Evolutionary conservation across 306 rosid species (phyloP).

Genomic region (Begonia fuchsioides): DNA sequence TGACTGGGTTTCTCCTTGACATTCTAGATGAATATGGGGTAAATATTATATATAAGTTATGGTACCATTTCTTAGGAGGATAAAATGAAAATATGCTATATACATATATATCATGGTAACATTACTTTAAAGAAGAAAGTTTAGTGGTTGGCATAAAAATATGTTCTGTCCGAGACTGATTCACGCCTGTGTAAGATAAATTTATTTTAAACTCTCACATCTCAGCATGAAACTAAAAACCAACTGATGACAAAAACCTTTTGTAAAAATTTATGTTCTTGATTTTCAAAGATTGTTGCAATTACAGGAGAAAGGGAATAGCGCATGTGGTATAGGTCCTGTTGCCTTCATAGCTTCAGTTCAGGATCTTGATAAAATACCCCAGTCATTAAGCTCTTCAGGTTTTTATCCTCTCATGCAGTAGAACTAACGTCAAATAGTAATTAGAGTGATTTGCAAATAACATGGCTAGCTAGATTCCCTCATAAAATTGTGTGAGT

Average conservation of each 20-base stretch:
- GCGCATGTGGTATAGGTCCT: background rate
- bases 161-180: too few species aligned
- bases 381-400: constrained; percentile 76
- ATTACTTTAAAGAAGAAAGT: too few species aligned
- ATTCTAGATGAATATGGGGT: constrained; percentile 85
- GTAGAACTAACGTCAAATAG: background rate
- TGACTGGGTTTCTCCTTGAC: constrained; percentile 54
- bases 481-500: background rate
- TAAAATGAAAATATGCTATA: too few species aligned
- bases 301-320: constrained; percentile 54
- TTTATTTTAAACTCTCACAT: too few species aligned
- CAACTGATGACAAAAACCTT: too few species aligned
- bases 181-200: too few species aligned
- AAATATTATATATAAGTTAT: constrained; percentile 12
- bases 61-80: too few species aligned
- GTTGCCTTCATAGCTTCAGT: background rate
- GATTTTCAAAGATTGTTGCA: too few species aligned
- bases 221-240: too few species aligned
- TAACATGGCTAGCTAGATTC: background rate
- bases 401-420: constrained; percentile 33
- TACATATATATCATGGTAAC: too few species aligned
- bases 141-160: too few species aligned
- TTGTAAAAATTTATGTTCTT: too few species aligned
- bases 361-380: constrained; percentile 52
- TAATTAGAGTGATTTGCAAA: background rate